Evolutionary conservation across 73 alveolate genomes (phyloP), one percentile per base, ranked within the genome.

Genomic region (Stentor coeruleus): DNA sequence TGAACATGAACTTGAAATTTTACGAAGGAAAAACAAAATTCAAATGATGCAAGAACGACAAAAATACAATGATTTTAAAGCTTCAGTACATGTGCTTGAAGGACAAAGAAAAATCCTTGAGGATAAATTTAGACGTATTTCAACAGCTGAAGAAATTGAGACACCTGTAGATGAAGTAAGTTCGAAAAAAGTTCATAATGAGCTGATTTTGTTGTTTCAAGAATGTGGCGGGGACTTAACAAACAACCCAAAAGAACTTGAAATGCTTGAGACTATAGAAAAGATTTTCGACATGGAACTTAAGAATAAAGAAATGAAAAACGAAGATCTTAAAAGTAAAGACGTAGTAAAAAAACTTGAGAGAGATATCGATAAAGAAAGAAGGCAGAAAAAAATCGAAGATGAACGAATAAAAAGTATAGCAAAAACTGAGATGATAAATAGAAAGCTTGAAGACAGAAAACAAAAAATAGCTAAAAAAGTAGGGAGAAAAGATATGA

Each of bases 171-270:
- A 66, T 26, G 39, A 66, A 33, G 37, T 37, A 31, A 66, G 40
- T 20, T 14, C 15, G 36, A 66, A 20, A 40, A 66, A 66, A 66
- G 37, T 66, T 0, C n/a, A 40, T 28, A 31, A 20, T 28, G 40
- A 20, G 14, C n/a, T 66, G 0, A 11, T 26, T 20, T 40, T 28
- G 36, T 40, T 66, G 20, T 66, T 20, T 2, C 42, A 20, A 20
- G 79, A 26, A 66, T 14, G n/a, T 26, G 79, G 39, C 14, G 79
- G 39, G 0, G 79, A 66, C 14, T 20, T 15, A 0, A 26, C 40
- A 20, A 66, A 66, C 37, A 66, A 26, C 33, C 79, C 79, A 20
- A 66, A 20, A 66, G 79, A 66, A 11, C 79, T 66, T 15, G 79
- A 66, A 20, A 66, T 66, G 11, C 36, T 26, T 28, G 39, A 59